Percentiles rank a stretch among this genome's conserved stretches.
Conservation (phyloP, 495 filamentous ascomycete species). For the Diplogelasinospora grovesii region DNA sequence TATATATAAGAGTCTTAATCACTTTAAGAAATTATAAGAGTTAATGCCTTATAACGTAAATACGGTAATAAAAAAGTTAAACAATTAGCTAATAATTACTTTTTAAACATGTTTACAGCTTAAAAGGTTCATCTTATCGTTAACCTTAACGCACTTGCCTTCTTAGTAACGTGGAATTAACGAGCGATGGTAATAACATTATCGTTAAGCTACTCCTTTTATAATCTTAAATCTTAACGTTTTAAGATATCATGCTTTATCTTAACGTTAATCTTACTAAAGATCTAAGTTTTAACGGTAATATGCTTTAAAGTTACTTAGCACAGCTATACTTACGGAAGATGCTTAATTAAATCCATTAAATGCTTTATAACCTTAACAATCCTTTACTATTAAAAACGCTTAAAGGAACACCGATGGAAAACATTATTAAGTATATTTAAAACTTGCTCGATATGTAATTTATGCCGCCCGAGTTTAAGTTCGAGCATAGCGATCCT, state of each 20-base stretch:
- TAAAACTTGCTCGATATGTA: constrained; percentile 36
- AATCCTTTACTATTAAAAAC: constrained; percentile 8
- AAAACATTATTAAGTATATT: constrained; percentile 42
- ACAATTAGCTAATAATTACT: constrained; percentile 62
- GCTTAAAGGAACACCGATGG: not conserved
- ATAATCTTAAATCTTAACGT: constrained; percentile 66
- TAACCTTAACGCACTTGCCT: no score
- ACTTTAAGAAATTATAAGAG: constrained; percentile 29
- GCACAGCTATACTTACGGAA: constrained; percentile 81
- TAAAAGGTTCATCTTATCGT: constrained; percentile 73
- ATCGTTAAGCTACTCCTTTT: constrained; percentile 80
- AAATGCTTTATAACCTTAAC: constrained; percentile 64
- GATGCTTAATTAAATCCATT: constrained; percentile 75
- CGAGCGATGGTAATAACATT: constrained; percentile 61
- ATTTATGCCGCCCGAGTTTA: constrained; percentile 35
- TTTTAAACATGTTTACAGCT: constrained; percentile 93
- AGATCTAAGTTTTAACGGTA: constrained; percentile 34
- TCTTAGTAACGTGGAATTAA: no score
- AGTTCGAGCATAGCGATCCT: constrained; percentile 60
- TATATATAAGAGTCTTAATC: constrained; percentile 31
- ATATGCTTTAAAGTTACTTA: constrained; percentile 70
- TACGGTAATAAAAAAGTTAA: constrained; percentile 26
- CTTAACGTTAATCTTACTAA: constrained; percentile 45
- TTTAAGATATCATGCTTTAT: constrained; percentile 58
- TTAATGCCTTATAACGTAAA: constrained; percentile 8